phyloP scores from a whole-genome alignment of 352 stramenopile species.

The Pythium rhizo-oryzae region DNA sequence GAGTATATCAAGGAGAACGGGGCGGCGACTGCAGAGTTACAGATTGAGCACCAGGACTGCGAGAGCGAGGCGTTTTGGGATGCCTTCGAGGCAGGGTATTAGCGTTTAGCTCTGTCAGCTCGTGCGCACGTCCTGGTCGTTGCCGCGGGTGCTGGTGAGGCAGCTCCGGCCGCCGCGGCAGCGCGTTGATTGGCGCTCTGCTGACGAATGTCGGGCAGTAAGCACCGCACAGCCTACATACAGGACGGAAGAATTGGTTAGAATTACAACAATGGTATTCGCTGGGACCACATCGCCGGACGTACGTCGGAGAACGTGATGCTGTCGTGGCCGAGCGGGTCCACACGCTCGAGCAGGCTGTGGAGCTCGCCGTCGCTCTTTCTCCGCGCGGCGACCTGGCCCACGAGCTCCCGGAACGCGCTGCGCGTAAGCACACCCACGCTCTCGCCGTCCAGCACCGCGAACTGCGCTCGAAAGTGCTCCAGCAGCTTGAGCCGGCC shows the following conservation, averaged over 20 bases:
- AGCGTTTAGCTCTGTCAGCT: slow-evolving; percentile 8
- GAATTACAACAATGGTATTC: background rate
- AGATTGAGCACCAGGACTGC: slow-evolving; percentile 31
- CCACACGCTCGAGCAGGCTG: slow-evolving; percentile 51
- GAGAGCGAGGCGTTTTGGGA: slow-evolving; percentile 69
- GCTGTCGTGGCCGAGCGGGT: slow-evolving; percentile 71
- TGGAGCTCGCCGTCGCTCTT: slow-evolving; percentile 29
- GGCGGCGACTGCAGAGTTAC: background rate
- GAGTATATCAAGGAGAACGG: background rate
- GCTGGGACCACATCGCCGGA: background rate
- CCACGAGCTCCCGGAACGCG: slow-evolving; percentile 20
- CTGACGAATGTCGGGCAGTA: slow-evolving; percentile 36
- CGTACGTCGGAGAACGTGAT: slow-evolving; percentile 74
- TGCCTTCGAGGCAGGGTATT: slow-evolving; percentile 65
- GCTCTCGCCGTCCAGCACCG: slow-evolving; percentile 47
- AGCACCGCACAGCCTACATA: slow-evolving; percentile 28
- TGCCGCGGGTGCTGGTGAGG: background rate
- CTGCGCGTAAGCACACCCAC: slow-evolving; percentile 55
- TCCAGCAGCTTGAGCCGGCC: slow-evolving; percentile 64
- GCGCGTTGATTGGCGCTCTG: slow-evolving; percentile 12
- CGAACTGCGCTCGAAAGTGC: slow-evolving; percentile 52
- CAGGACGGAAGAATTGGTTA: background rate
- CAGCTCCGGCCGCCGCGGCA: background rate
- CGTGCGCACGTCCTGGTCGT: background rate
- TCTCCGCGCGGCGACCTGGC: slow-evolving; percentile 5